Conservation (phyloP, 2,329 filamentous ascomycete genomes). For the Calonectria leucothoes region DNA sequence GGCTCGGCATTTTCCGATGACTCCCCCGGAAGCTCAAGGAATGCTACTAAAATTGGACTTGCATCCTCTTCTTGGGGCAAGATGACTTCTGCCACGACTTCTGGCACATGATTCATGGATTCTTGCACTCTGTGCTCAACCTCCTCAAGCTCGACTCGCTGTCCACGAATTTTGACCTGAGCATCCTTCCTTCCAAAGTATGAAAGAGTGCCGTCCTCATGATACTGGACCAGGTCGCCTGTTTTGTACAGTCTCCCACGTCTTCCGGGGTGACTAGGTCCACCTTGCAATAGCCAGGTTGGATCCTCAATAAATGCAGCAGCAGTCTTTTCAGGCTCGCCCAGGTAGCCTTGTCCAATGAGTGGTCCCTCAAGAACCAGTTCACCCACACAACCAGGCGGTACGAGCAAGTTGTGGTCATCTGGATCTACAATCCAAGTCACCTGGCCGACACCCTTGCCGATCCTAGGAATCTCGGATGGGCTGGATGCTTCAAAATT, state of each 20-base stretch:
- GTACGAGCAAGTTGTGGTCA: constrained; percentile 7
- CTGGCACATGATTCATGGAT: neutral
- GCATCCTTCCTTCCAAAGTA: constrained; percentile 65
- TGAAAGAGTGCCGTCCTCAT: constrained; percentile 52
- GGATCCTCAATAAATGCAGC: neutral
- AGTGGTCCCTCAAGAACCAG: constrained; percentile 17
- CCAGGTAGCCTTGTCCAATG: neutral
- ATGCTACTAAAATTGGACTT: constrained; percentile 7
- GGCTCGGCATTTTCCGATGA: neutral
- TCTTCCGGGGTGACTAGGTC: neutral
- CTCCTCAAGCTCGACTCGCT: constrained; percentile 60
- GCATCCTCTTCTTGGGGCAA: neutral
- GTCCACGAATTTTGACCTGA: constrained; percentile 71
- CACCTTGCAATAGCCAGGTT: neutral
- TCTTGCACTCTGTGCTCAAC: constrained; percentile 31
- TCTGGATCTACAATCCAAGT: constrained; percentile 21
- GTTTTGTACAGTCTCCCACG: constrained; percentile 53
- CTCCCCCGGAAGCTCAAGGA: neutral
- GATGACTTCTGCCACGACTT: constrained; percentile 21
- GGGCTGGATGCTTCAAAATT: neutral
- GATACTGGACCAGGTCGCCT: constrained; percentile 58
- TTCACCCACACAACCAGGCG: constrained; percentile 17
- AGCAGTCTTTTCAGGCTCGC: neutral
- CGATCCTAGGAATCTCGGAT: neutral
- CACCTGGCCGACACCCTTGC: neutral